A percentile compares a stretch with the other conserved stretches of the same genome.
Conservation (phyloP, 1,284 basidiomycete genomes). For the Ceratobasidium sp. region DNA sequence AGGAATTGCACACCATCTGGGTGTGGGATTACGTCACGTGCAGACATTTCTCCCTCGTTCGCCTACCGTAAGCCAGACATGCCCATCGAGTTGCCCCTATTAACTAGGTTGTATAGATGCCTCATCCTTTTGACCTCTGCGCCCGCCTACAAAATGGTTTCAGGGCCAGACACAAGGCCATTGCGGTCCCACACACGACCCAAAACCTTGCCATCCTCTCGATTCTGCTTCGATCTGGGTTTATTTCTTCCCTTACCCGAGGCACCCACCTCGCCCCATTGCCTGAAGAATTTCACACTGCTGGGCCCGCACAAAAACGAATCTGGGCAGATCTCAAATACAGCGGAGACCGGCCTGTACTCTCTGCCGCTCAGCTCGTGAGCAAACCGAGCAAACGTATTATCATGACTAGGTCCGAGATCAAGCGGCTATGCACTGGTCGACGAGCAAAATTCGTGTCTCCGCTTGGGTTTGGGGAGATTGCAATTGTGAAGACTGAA, state of each 20-base stretch:
- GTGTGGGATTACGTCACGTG: slow-evolving; percentile 33
- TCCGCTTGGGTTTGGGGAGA: slow-evolving; percentile 83
- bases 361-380: slow-evolving; percentile 74
- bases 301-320: slow-evolving; percentile 65
- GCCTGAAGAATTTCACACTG: slow-evolving; percentile 65
- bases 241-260: slow-evolving; percentile 78
- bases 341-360: slow-evolving; percentile 80
- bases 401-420: slow-evolving; percentile 73
- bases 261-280: slow-evolving; percentile 73
- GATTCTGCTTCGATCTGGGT: slow-evolving; percentile 86
- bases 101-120: slow-evolving; percentile 40
- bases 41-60: slow-evolving; percentile 19
- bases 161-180: slow-evolving; percentile 73
- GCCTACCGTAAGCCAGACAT: slow-evolving; percentile 3
- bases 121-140: slow-evolving; percentile 74
- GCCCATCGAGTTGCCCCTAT: not conserved
- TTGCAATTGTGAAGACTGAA: slow-evolving; percentile 78
- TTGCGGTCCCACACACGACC: slow-evolving; percentile 77
- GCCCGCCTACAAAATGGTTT: slow-evolving; percentile 88
- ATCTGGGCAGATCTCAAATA: slow-evolving; percentile 94
- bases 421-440: slow-evolving; percentile 75
- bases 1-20: not conserved
- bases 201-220: slow-evolving; percentile 84
- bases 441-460: slow-evolving; percentile 71
- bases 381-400: slow-evolving; percentile 77